Base-by-base conservation (phyloP, 441 rosid genomes). In the Isatis lusitanica region DNA sequence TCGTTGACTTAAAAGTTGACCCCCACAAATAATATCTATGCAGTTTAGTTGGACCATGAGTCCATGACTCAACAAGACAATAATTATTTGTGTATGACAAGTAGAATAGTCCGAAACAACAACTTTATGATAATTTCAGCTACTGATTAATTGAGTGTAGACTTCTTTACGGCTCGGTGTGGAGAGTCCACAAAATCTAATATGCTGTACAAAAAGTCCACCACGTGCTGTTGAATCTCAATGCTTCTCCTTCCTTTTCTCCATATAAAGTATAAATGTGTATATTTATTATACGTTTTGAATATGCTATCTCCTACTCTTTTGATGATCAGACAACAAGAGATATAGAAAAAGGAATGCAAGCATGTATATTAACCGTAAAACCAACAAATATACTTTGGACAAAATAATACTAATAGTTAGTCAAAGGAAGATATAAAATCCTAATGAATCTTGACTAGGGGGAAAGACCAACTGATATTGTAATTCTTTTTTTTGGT, bases 191-290 rank as follows among this genome's bases (percentile, higher is more conserved):
- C 79, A 53, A 47, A 16, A 62, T 1, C 47, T 60, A 36, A 5
- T 36, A 50, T 13, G 68, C 39, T 48, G 40, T 38, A 26, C 56
- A 57, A 55, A 75, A 69, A 63, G 79, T 75, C 79, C 18, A 75
- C 38, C 79, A 68, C 70, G 74, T 63, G 74, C 46, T 68, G 47
- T 44, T 61, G 78, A 68, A 40, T 31, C 42, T 60, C 0, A 59
- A 62, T 52, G 53, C 36, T 46, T 56, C 39, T 46, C 26, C 6
- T 44, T 33, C 28, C 33, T 28, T 31, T 60, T 18, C 28, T 50
- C 33, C 44, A 31, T 48, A 42, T 44, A 70, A 75, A 46, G 43
- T 28, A 57, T 57, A 57, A n/a, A n/a, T 9, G 12, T 62, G 5
- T 42, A 7, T 11, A 61, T 50, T 50, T 11, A 61, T 50, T 50